These are phyloP conservation scores for Penicillium oxalicum DNA, from an alignment of 2,329 filamentous ascomycete genomes.

Conservation along the genomic window DNA sequence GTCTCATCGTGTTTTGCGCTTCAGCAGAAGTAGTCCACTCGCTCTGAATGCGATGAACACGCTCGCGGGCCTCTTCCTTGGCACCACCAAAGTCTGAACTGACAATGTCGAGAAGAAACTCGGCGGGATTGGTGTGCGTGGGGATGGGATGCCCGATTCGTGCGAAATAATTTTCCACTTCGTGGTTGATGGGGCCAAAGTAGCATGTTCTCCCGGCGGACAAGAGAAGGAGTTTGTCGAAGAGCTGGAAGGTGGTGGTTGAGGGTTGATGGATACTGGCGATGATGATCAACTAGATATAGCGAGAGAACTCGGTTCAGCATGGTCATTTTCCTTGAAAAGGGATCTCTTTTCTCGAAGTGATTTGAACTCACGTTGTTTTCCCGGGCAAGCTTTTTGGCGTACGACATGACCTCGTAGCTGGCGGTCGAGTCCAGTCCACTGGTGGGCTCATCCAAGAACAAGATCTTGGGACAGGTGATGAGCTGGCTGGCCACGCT, in stretches of 20 bases:
- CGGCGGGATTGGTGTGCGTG: constrained; percentile 68
- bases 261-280: constrained; percentile 84
- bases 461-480: constrained; percentile 72
- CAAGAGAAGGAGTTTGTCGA: constrained; percentile 71
- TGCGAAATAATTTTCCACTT: constrained; percentile 59
- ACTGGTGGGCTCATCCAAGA: constrained; percentile 78
- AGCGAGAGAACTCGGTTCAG: background rate
- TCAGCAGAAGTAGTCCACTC: constrained; percentile 51
- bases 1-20: constrained; percentile 27
- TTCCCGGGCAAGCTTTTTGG: constrained; percentile 59
- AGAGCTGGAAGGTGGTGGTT: constrained; percentile 69
- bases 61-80: constrained; percentile 41
- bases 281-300: constrained; percentile 62
- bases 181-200: constrained; percentile 57
- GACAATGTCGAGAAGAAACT: constrained; percentile 71
- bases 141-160: constrained; percentile 58
- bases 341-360: too few relatives aligned
- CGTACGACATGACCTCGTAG: constrained; percentile 68
- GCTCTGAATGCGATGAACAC: constrained; percentile 49
- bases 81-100: constrained; percentile 67
- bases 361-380: constrained; percentile 51
- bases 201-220: constrained; percentile 67
- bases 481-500: constrained; percentile 77
- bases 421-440: constrained; percentile 74
- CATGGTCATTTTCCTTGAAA: too few relatives aligned